These are phyloP conservation scores for Biscogniauxia marginata DNA, from an alignment of 2,329 filamentous ascomycete species.

Conservation along the genomic window DNA sequence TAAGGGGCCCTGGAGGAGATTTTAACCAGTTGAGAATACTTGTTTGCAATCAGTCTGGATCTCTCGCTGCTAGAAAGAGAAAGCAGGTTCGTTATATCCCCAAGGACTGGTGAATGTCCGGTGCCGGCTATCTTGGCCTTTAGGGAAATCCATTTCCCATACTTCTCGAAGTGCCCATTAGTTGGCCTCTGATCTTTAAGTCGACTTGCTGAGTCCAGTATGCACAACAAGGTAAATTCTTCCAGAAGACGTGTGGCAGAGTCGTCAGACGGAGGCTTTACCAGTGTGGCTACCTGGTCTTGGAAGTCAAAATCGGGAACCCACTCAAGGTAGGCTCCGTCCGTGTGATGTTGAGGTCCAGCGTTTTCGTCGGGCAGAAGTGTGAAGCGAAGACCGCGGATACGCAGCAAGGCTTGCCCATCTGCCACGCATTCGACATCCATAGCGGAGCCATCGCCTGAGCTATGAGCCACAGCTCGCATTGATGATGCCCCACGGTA, in stretches of 20 bases:
- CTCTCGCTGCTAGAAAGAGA: too few relatives aligned
- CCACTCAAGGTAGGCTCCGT: conserved; percentile 7
- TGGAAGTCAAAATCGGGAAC: conserved; percentile 6
- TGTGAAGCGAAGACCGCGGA: conserved; percentile 7
- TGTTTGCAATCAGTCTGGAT: too few relatives aligned
- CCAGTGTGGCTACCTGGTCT: conserved; percentile 1
- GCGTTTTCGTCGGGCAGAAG: neutral
- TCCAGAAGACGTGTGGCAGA: conserved; percentile 1
- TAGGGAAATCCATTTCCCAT: too few relatives aligned
- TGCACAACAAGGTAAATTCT: conserved; percentile 1
- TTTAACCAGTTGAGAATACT: too few relatives aligned
- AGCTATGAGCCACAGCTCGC: neutral
- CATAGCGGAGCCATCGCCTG: neutral
- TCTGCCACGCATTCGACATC: conserved; percentile 4
- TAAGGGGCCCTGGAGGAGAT: conserved; percentile 2
- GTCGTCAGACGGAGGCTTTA: conserved; percentile 5
- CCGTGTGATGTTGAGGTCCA: conserved; percentile 1
- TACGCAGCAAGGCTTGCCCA: neutral
- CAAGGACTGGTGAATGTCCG: too few relatives aligned
- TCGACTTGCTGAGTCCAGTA: conserved; percentile 4
- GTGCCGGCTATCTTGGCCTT: too few relatives aligned
- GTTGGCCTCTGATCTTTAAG: neutral
- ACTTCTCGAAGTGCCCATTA: too few relatives aligned
- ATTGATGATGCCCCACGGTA: conserved; percentile 1
- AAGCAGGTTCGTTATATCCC: too few relatives aligned